Percentiles rank a stretch among this genome's conserved stretches.
These are phyloP conservation scores for Trichoderma sp. DNA, from an alignment of 2,329 filamentous ascomycete genomes.

Conservation along the genomic window DNA sequence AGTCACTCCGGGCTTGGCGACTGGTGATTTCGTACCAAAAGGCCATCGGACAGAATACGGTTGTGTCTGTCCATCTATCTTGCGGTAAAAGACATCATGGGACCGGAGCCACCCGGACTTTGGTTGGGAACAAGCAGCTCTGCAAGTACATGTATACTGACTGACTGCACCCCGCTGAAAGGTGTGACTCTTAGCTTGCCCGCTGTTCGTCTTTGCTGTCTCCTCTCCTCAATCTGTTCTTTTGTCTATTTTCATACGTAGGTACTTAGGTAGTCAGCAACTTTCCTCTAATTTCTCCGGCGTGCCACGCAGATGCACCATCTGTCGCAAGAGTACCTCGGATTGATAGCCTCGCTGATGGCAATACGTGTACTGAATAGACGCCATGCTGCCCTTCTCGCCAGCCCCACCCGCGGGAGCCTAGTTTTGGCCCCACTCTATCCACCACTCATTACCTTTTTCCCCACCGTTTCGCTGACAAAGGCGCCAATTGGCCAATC, in stretches of 20 bases:
- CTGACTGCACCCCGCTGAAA: not conserved
- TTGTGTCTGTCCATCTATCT: not conserved
- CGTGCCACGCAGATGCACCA: not conserved
- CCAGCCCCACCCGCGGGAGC: constrained; percentile 22
- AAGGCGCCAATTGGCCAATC: not conserved
- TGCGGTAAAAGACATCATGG: not conserved
- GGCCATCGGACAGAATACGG: not conserved
- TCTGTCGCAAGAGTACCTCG: not conserved
- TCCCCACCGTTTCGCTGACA: constrained; percentile 4
- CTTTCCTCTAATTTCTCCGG: not conserved
- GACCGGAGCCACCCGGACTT: not conserved
- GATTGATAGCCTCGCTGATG: not conserved
- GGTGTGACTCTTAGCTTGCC: not conserved
- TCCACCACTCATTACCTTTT: constrained; percentile 15
- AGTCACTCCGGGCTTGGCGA: not conserved
- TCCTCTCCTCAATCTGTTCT: not conserved
- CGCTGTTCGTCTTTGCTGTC: not conserved
- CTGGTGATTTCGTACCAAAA: not conserved
- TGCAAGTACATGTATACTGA: too few relatives aligned
- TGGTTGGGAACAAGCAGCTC: not conserved
- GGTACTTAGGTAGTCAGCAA: too few relatives aligned
- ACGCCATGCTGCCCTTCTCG: not conserved
- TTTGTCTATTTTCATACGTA: too few relatives aligned
- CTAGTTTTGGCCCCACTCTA: constrained; percentile 6
- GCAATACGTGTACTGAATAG: not conserved